Evolutionary conservation across 306 rosid genomes (phyloP).

Genomic region (Gleditsia sinensis): DNA sequence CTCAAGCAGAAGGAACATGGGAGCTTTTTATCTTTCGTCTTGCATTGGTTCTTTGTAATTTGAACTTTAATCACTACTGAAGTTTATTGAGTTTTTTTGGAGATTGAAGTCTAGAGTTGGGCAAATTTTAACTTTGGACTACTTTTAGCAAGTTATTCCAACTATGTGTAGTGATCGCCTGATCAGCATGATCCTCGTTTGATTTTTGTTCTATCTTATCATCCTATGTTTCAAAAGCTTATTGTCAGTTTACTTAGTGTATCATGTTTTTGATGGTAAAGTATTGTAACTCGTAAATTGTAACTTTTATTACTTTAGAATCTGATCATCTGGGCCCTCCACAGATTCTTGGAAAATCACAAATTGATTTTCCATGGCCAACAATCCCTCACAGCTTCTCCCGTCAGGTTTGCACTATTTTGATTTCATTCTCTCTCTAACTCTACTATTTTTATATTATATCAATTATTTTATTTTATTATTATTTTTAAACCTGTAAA

Average conservation of each 20-base stretch:
- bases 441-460: too few species aligned
- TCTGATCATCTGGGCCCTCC: neutral
- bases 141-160: neutral
- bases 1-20: too few species aligned
- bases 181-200: neutral
- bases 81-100: neutral
- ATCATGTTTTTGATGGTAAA: neutral
- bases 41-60: neutral
- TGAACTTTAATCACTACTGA: neutral
- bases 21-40: neutral
- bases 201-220: neutral
- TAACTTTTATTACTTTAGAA: neutral
- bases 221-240: neutral
- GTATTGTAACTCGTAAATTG: neutral
- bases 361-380: constrained; percentile 58
- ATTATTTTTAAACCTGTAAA: neutral
- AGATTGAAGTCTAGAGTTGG: neutral
- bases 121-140: neutral
- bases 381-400: constrained; percentile 89
- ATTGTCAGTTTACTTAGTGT: neutral
- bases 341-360: constrained; percentile 4
- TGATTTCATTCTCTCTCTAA: neutral
- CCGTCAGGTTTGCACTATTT: constrained; percentile 65
- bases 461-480: too few species aligned
- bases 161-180: neutral